Conservation (phyloP, 257 asterid species). For the Capsicum chinense region DNA sequence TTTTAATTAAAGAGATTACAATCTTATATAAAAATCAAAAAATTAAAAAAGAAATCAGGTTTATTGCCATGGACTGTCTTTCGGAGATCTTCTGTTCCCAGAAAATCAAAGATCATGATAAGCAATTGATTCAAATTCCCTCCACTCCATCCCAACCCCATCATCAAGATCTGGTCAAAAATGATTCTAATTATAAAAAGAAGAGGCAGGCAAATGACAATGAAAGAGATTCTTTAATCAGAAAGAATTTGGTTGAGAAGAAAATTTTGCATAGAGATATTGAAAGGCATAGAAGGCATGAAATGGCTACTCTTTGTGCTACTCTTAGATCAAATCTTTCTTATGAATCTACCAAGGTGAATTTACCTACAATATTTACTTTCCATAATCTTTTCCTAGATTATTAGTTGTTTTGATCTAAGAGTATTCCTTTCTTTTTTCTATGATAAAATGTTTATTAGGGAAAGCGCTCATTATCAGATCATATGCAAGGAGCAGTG, state of each 20-base stretch:
- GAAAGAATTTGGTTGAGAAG: neutral
- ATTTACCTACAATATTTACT: neutral
- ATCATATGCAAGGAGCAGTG: neutral
- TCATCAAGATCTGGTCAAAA: neutral
- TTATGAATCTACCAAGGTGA: constrained; percentile 37
- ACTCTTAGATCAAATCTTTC: constrained; percentile 42
- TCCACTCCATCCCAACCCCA: neutral
- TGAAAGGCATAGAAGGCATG: constrained; percentile 46
- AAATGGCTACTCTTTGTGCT: constrained; percentile 40
- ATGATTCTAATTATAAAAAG: neutral
- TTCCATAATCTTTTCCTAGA: neutral
- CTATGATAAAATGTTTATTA: neutral
- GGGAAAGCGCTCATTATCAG: neutral
- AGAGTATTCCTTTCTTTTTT: neutral
- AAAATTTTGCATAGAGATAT: constrained; percentile 37
- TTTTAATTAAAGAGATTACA: neutral
- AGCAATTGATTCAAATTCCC: neutral
- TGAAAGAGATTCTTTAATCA: neutral
- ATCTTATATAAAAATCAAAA: neutral
- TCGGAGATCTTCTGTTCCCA: constrained; percentile 11
- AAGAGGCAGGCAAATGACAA: neutral
- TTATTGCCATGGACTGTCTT: neutral
- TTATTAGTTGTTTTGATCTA: neutral
- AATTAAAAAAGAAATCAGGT: neutral
- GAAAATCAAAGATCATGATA: constrained; percentile 7